A percentile compares a stretch with the other conserved stretches of the same genome.
Evolutionary conservation across 495 filamentous ascomycete species (phyloP).

Genomic region (Penicillium argentinense): DNA sequence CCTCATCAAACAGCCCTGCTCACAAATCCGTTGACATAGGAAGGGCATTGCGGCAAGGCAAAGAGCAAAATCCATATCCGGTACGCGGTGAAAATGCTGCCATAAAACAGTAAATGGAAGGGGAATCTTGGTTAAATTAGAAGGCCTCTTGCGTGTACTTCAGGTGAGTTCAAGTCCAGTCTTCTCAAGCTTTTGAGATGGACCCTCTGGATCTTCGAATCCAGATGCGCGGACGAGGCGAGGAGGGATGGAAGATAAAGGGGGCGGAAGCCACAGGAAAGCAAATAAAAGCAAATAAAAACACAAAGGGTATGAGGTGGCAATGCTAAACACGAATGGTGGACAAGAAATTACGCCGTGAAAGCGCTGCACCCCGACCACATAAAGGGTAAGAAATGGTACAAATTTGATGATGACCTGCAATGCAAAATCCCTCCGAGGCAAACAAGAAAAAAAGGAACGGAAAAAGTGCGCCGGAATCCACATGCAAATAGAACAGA

Average conservation of each 20-base stretch:
- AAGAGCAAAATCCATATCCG: conserved; percentile 30
- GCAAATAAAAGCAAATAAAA: conserved; percentile 17
- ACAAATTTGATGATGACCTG: conserved; percentile 35
- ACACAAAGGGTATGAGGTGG: conserved; percentile 31
- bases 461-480: conserved; percentile 39
- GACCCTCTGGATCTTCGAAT: no score
- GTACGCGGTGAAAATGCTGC: conserved; percentile 30
- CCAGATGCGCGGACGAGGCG: no score
- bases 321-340: conserved; percentile 30
- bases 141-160: background rate
- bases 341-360: conserved; percentile 26
- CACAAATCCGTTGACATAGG: conserved; percentile 20
- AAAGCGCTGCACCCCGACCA: conserved; percentile 23
- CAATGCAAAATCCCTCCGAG: conserved; percentile 42
- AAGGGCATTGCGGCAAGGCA: conserved; percentile 6
- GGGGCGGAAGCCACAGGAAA: conserved; percentile 1
- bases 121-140: conserved; percentile 31
- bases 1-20: conserved; percentile 22
- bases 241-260: background rate
- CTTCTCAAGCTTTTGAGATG: no score
- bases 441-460: conserved; percentile 21
- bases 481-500: conserved; percentile 34
- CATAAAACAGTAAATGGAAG: conserved; percentile 21
- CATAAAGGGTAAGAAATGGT: conserved; percentile 35
- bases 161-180: no score